Evolutionary conservation across 257 asterid species (phyloP).

Genomic region (Penstemon davidsonii): DNA sequence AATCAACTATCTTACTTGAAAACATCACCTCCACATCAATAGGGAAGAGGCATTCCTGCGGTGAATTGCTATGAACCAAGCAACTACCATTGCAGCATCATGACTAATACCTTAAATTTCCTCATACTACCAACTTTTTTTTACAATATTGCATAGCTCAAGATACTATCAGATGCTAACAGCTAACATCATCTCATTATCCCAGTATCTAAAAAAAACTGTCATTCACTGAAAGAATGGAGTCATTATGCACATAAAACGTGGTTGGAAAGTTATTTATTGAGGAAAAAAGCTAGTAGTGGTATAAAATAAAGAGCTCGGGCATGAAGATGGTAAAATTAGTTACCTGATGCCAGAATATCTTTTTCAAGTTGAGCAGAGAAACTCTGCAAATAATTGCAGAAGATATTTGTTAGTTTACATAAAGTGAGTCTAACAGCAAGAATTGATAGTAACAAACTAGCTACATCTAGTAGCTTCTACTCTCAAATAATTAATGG

Average conservation of each 20-base stretch:
- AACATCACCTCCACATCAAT: constrained; percentile 7
- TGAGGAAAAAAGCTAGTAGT: background rate
- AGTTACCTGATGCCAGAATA: constrained; percentile 80
- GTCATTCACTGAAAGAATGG: constrained; percentile 2
- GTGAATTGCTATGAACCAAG: background rate
- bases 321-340: constrained; percentile 22
- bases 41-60: constrained; percentile 15
- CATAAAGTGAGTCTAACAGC: constrained; percentile 13
- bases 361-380: constrained; percentile 92
- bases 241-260: background rate
- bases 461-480: background rate
- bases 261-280: background rate
- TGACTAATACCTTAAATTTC: constrained; percentile 16
- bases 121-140: constrained; percentile 16
- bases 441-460: constrained; percentile 13
- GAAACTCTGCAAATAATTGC: constrained; percentile 57
- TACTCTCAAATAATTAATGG: constrained; percentile 1
- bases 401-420: constrained; percentile 22
- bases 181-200: constrained; percentile 10
- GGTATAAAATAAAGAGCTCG: constrained; percentile 5
- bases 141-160: constrained; percentile 10
- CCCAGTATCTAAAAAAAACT: constrained; percentile 1
- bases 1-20: background rate
- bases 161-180: background rate
- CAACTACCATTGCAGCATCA: constrained; percentile 3